Evolutionary conservation across 768 basidiomycete species (phyloP), one percentile per base, ranked within the genome.

Genomic region (Tricholoma sp.): DNA sequence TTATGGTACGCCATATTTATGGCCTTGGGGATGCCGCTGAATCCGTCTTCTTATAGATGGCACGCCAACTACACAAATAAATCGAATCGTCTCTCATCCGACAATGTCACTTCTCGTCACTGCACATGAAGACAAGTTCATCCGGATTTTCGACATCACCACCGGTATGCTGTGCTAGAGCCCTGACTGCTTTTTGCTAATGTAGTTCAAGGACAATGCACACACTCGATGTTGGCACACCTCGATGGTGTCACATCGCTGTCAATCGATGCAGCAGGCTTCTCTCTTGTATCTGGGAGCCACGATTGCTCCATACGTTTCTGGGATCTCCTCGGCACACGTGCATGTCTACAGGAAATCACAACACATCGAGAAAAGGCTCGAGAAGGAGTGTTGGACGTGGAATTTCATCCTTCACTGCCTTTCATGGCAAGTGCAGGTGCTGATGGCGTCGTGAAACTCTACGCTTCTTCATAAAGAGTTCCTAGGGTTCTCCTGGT

Each of bases 251-350:
- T 98, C 34, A 97, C 95, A 16, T 94, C 92, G 22, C 74, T 98
- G 24, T 88, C 91, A 18, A 85, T 98, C 60, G 91, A 95, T 62
- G 84, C 89, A 0, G 81, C 94, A 2, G 91, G 91, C 5, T 92
- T 92, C 65, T 85, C 86, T 5, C 82, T 99, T 51, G 88, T 93
- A 4, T 93, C 95, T 1, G 90, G 88, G 39, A 89, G 91, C 56
- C 93, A 96, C 69, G 97, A 98, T 68, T 94, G 94, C 68, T 95
- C 93, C 14, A 76, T 93, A 35, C 89, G 95, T 22, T 88, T 97
- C 74, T 99, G 97, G 97, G 92, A 96, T 69, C 72, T 98, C 50
- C 82, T 91, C 34, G 86, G 86, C 59, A 80, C 86, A 55, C 82
- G 83, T 37, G 81, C 86, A 46, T 96, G 94, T 69, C 73, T 93